phyloP scores from a whole-genome alignment of 345 rosid species.

The Eucalyptus viminalis region DNA sequence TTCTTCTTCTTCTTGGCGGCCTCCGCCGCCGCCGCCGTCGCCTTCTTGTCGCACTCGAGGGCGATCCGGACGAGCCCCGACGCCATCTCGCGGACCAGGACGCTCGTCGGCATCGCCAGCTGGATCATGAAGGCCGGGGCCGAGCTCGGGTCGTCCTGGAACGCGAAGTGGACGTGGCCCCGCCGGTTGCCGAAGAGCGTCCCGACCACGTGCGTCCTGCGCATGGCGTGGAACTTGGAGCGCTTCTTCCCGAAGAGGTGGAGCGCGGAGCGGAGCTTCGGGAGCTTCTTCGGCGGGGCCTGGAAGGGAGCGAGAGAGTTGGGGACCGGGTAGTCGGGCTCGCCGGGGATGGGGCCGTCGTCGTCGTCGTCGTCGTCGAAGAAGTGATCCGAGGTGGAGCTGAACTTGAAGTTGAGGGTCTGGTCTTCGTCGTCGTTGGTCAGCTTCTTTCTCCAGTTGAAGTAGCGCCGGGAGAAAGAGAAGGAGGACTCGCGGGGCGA shows the following conservation, averaged over 20 bases:
- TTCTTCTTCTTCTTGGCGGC: conserved; percentile 12
- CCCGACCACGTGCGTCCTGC: conserved; percentile 50
- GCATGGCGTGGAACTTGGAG: conserved; percentile 15
- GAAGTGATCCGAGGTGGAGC: conserved; percentile 2
- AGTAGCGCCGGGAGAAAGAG: conserved; percentile 84
- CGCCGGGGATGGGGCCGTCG: not conserved
- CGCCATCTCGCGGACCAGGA: conserved; percentile 84
- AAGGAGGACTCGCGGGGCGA: conserved; percentile 68
- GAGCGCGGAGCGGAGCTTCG: conserved; percentile 56
- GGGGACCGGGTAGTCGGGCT: not conserved
- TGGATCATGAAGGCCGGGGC: conserved; percentile 65
- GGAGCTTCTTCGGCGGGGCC: not conserved
- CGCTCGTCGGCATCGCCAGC: conserved; percentile 71
- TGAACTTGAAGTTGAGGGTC: conserved; percentile 18
- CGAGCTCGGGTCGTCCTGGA: conserved; percentile 57
- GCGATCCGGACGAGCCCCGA: conserved; percentile 87
- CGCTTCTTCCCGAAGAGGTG: conserved; percentile 18
- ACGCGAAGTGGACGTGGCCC: conserved; percentile 78
- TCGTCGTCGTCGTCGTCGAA: not conserved
- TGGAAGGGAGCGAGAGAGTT: not conserved
- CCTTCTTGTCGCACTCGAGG: conserved; percentile 50
- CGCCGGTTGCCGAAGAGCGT: conserved; percentile 87
- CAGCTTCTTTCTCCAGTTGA: conserved; percentile 71
- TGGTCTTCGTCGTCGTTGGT: conserved; percentile 27
- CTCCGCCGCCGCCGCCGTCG: not conserved